Evolutionary conservation across 192 early-diverging fungal genomes (phyloP).

Genomic region (Geranomyces variabilis): DNA sequence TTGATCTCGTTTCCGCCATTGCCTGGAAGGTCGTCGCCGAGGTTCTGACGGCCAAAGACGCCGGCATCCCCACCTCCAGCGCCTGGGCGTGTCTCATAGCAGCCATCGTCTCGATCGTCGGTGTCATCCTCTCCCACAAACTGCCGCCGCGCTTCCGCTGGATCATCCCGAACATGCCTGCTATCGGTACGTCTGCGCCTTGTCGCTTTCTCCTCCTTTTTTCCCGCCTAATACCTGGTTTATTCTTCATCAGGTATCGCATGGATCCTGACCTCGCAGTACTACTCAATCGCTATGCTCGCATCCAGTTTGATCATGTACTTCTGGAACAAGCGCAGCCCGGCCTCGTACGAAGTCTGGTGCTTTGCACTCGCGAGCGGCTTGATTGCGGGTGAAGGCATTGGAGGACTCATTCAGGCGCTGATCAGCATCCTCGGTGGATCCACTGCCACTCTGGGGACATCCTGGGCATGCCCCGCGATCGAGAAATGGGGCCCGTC

Average conservation of each 20-base stretch:
- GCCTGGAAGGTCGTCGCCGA: slow-evolving; percentile 42
- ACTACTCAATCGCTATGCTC: slow-evolving; percentile 37
- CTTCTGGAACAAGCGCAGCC: slow-evolving; percentile 33
- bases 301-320: slow-evolving; percentile 17
- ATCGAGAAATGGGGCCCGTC: too few relatives aligned
- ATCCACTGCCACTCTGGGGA: too few relatives aligned
- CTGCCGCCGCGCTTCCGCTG: slow-evolving; percentile 54
- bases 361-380: slow-evolving; percentile 41
- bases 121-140: slow-evolving; percentile 45
- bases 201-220: too few relatives aligned
- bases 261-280: slow-evolving; percentile 26
- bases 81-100: slow-evolving; percentile 40
- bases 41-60: slow-evolving; percentile 22
- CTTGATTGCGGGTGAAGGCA: slow-evolving; percentile 46
- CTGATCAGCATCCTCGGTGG: slow-evolving; percentile 5
- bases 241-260: slow-evolving; percentile 16
- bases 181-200: slow-evolving; percentile 40
- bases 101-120: slow-evolving; percentile 50
- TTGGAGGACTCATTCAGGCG: slow-evolving; percentile 39
- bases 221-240: too few relatives aligned
- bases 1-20: slow-evolving; percentile 42
- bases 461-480: too few relatives aligned
- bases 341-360: slow-evolving; percentile 35
- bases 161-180: slow-evolving; percentile 63
- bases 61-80: slow-evolving; percentile 46